Conservation (phyloP, 176 grass and related monocot genomes). For the Otatea glauca region DNA sequence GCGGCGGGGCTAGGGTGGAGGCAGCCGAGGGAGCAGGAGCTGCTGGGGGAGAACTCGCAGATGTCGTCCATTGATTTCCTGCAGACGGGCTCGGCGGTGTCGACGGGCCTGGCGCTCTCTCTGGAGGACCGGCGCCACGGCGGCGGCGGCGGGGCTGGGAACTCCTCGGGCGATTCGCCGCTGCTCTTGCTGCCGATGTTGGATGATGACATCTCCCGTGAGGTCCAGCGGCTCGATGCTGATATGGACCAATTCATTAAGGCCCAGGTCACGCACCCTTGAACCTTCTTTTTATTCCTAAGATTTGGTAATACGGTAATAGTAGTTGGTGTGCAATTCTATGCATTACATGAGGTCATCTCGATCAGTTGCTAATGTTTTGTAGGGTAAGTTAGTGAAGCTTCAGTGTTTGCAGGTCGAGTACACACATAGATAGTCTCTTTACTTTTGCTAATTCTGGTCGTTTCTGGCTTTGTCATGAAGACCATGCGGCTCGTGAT, state of each 20-base stretch:
- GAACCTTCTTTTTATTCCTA: slow-evolving; percentile 1
- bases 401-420: background rate
- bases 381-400: slow-evolving; percentile 7
- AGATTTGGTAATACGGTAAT: background rate
- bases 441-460: background rate
- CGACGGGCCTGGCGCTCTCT: slow-evolving; percentile 84
- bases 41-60: slow-evolving; percentile 96
- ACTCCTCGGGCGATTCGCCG: slow-evolving; percentile 86
- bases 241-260: slow-evolving; percentile 99
- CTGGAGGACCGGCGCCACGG: slow-evolving; percentile 81
- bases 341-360: background rate
- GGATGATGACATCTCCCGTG: slow-evolving; percentile 86
- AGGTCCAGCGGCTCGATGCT: slow-evolving; percentile 87
- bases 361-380: background rate
- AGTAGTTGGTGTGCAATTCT: background rate
- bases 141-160: slow-evolving; percentile 54
- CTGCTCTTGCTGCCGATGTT: slow-evolving; percentile 81
- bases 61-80: slow-evolving; percentile 98
- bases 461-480: slow-evolving; percentile 4
- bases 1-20: slow-evolving; percentile 71
- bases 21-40: slow-evolving; percentile 91
- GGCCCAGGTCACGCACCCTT: slow-evolving; percentile 65
- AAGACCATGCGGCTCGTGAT: background rate
- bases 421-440: background rate
- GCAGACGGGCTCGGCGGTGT: slow-evolving; percentile 94